phyloP scores from a whole-genome alignment of 257 asterid species.

The Solanum bulbocastanum region DNA sequence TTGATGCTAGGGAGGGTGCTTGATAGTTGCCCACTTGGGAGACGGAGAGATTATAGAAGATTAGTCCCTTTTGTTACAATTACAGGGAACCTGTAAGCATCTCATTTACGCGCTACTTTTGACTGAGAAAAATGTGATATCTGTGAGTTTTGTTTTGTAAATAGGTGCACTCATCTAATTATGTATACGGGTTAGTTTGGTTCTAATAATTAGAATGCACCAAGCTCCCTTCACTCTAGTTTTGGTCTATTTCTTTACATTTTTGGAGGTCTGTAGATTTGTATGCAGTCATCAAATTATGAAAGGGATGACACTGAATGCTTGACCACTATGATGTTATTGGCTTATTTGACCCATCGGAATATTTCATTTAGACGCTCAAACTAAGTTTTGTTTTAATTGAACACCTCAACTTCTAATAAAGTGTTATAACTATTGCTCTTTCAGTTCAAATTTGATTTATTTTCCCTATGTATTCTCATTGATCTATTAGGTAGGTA shows the following conservation, averaged over 20 bases:
- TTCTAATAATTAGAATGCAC: not conserved
- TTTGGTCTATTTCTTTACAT: not conserved
- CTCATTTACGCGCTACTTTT: not conserved
- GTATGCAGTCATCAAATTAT: not conserved
- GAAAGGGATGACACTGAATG: not conserved
- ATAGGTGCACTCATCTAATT: not conserved
- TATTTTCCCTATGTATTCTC: rapidly evolving
- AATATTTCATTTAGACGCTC: too few species aligned
- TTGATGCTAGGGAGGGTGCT: conserved; percentile 89
- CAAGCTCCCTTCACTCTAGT: not conserved
- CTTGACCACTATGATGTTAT: not conserved
- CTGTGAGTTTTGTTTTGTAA: not conserved
- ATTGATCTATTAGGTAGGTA: too few species aligned
- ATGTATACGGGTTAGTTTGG: not conserved
- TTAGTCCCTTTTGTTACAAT: conserved; percentile 84
- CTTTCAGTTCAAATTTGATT: too few species aligned
- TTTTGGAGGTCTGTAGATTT: not conserved
- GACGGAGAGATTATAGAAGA: conserved; percentile 85
- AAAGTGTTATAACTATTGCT: too few species aligned
- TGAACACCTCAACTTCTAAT: too few species aligned
- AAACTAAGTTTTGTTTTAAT: too few species aligned
- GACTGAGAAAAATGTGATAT: not conserved
- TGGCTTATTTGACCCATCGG: too few species aligned
- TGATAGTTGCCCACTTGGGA: conserved; percentile 78
- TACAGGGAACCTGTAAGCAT: conserved; percentile 38